Conservation (phyloP, 2,329 filamentous ascomycete species). For the Didymella lethalis region DNA sequence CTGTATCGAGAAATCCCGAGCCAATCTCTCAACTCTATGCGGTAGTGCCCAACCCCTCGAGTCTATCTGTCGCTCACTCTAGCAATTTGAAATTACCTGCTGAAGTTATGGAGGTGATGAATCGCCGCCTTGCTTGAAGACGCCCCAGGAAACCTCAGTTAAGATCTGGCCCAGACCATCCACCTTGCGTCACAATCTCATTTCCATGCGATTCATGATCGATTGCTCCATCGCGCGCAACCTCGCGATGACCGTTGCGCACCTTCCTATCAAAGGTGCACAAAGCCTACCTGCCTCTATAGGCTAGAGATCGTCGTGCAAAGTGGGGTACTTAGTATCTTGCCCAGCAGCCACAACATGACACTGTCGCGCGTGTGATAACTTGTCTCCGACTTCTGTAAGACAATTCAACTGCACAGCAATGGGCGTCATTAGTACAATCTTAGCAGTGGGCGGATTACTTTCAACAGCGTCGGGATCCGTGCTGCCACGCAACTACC, state of each 20-base stretch:
- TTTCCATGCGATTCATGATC: neutral
- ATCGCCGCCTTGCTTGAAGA: neutral
- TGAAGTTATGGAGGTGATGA: neutral
- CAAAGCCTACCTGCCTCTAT: slow-evolving; percentile 12
- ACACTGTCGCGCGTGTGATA: neutral
- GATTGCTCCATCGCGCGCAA: neutral
- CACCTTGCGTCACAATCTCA: neutral
- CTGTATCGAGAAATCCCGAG: no score
- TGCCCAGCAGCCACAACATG: neutral
- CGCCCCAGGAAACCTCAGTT: neutral
- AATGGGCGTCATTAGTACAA: neutral
- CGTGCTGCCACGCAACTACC: neutral
- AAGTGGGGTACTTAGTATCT: slow-evolving; percentile 10
- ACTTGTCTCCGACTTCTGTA: neutral
- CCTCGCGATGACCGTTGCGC: neutral
- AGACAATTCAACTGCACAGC: neutral
- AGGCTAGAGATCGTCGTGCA: slow-evolving; percentile 12
- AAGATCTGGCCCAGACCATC: neutral
- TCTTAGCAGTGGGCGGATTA: neutral
- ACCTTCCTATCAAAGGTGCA: neutral
- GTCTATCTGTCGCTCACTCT: no score
- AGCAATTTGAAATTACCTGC: neutral
- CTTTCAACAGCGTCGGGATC: neutral
- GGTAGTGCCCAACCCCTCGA: neutral
- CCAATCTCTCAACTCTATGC: neutral